Conservation (phyloP, 495 filamentous ascomycete species). For the Podospora bellae-mahoneyi region DNA sequence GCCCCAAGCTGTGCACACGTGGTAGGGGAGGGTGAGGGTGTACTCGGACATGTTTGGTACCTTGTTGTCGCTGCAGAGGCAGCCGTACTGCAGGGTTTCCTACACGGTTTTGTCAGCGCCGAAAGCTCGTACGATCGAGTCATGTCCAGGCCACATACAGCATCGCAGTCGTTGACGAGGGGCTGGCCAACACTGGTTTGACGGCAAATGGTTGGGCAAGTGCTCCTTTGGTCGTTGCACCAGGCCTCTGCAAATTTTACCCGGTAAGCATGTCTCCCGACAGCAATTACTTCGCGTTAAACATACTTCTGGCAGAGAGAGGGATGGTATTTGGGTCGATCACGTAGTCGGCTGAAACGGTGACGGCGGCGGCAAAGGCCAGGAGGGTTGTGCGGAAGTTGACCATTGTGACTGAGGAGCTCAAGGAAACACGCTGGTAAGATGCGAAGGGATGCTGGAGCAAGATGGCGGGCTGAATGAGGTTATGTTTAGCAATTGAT, state of each 20-base stretch:
- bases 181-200: conserved; percentile 56
- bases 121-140: not conserved
- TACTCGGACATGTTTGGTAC: conserved; percentile 77
- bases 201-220: conserved; percentile 76
- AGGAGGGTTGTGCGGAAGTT: conserved; percentile 44
- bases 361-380: conserved; percentile 44
- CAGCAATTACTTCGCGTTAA: conserved; percentile 7
- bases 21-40: conserved; percentile 83
- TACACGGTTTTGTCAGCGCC: conserved; percentile 33
- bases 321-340: conserved; percentile 62
- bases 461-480: not conserved
- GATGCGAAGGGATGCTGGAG: conserved; percentile 1
- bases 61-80: conserved; percentile 69
- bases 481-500: not conserved
- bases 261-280: conserved; percentile 24
- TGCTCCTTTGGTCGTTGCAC: conserved; percentile 63
- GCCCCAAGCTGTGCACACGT: conserved; percentile 69
- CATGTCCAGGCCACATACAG: conserved; percentile 52
- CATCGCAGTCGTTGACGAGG: conserved; percentile 62
- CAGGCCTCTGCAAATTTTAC: conserved; percentile 53
- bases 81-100: conserved; percentile 65
- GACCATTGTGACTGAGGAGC: conserved; percentile 39
- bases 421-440: not conserved
- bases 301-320: conserved; percentile 41
- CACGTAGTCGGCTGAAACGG: conserved; percentile 45